phyloP scores from a whole-genome alignment of 208 protist genomes.

The Histomonas meleagridis region DNA sequence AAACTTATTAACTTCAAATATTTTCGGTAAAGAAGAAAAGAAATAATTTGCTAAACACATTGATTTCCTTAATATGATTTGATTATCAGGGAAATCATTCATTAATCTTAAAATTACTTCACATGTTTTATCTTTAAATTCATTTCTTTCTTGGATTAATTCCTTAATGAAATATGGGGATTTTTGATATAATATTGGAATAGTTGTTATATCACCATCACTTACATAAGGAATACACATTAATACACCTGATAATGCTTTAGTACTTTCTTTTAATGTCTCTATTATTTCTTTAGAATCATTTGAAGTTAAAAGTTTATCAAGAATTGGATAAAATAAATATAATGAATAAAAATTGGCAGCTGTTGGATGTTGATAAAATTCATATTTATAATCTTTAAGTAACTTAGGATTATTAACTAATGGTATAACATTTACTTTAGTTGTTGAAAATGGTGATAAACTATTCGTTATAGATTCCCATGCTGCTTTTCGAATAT shows the following conservation, averaged over 20 bases:
- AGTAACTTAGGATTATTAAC: too few species aligned
- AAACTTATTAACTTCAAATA: neutral
- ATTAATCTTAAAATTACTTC: neutral
- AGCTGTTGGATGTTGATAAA: neutral
- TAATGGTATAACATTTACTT: neutral
- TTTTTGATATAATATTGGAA: neutral
- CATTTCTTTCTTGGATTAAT: neutral
- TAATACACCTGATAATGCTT: neutral
- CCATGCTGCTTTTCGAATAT: neutral
- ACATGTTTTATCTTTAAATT: neutral
- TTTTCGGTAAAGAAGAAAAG: neutral
- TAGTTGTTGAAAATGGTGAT: neutral
- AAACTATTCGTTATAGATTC: neutral
- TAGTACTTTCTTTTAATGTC: neutral
- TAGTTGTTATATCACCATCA: neutral
- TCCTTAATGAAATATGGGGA: neutral
- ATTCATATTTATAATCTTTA: neutral
- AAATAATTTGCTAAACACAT: neutral
- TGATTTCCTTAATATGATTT: neutral
- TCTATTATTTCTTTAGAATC: neutral
- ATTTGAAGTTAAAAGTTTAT: neutral
- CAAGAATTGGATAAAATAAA: neutral
- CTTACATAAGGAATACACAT: neutral
- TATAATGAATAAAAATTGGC: neutral
- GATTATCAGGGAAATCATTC: neutral